A percentile compares a stretch with the other conserved stretches of the same genome.
These are phyloP conservation scores for Fusarium annulatum DNA, from an alignment of 2,329 filamentous ascomycete genomes.

Conservation along the genomic window DNA sequence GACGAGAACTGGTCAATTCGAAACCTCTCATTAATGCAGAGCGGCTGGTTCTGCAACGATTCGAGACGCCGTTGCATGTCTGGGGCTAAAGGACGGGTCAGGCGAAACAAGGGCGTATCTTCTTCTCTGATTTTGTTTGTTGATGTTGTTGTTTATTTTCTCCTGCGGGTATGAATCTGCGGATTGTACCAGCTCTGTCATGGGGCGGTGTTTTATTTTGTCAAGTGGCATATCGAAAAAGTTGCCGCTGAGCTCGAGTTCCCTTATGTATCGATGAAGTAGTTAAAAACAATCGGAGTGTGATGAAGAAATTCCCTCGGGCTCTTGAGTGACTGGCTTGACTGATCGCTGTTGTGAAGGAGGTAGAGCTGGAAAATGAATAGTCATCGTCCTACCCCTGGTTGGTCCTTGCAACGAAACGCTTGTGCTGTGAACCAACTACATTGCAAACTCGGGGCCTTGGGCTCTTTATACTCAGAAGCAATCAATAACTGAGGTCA, in stretches of 20 bases:
- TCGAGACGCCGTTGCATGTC: constrained; percentile 31
- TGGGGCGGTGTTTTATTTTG: constrained; percentile 27
- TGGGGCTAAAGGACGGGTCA: constrained; percentile 6
- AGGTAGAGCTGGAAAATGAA: constrained; percentile 31
- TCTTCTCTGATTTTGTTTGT: constrained; percentile 18
- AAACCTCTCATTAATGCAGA: constrained; percentile 16
- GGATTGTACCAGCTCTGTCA: constrained; percentile 16
- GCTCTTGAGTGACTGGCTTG: neutral
- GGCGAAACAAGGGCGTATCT: constrained; percentile 33
- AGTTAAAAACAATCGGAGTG: constrained; percentile 26
- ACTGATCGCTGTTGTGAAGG: neutral
- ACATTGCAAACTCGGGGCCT: neutral
- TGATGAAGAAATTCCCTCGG: constrained; percentile 3
- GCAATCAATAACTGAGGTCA: neutral
- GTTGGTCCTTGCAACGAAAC: neutral
- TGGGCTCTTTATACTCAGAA: constrained; percentile 16
- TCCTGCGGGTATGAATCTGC: constrained; percentile 11
- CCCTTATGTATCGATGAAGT: constrained; percentile 40
- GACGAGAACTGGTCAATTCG: constrained; percentile 14
- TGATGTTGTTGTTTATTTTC: neutral
- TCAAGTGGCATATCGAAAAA: constrained; percentile 25
- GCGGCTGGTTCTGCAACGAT: constrained; percentile 20
- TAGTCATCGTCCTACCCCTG: neutral
- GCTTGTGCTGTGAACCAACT: neutral
- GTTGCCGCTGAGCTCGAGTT: constrained; percentile 31